These are phyloP conservation scores for Polyplosphaeria fusca DNA, from an alignment of 495 filamentous ascomycete genomes.

Conservation along the genomic window DNA sequence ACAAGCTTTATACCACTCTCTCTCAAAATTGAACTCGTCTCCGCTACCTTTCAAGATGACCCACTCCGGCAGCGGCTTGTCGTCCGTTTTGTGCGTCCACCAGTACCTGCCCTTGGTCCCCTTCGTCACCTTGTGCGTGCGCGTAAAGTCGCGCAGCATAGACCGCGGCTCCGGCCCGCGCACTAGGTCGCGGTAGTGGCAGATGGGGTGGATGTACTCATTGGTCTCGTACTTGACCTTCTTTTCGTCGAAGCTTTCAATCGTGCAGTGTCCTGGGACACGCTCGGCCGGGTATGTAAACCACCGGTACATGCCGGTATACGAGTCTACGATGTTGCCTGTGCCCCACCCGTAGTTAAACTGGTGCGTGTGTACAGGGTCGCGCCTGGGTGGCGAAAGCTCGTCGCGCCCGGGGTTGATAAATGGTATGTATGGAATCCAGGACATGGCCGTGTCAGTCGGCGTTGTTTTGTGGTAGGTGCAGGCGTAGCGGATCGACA, in stretches of 20 bases:
- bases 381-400: conserved; percentile 9
- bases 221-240: conserved; percentile 3
- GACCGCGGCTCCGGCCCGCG: conserved; percentile 12
- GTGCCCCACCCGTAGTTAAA: conserved; percentile 22
- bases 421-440: conserved; percentile 19
- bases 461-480: conserved; percentile 14
- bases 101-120: conserved; percentile 17
- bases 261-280: conserved; percentile 14
- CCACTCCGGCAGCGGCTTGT: conserved; percentile 22
- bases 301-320: conserved; percentile 13
- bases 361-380: conserved; percentile 10
- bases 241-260: conserved; percentile 9
- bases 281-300: conserved; percentile 1
- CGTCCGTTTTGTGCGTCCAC: conserved; percentile 15
- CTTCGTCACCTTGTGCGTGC: not conserved
- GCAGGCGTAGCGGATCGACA: conserved; percentile 15
- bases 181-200: conserved; percentile 15
- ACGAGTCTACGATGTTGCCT: conserved; percentile 21
- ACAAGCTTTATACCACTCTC: conserved; percentile 8
- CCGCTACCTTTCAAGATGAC: conserved; percentile 11
- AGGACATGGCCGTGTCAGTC: not conserved
- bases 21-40: conserved; percentile 19
- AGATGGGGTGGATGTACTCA: conserved; percentile 31
- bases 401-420: conserved; percentile 18
- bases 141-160: conserved; percentile 6